A percentile compares a stretch with the other conserved stretches of the same genome.
These are phyloP conservation scores for Euphorbia corollata DNA, from an alignment of 441 rosid genomes.

Conservation along the genomic window DNA sequence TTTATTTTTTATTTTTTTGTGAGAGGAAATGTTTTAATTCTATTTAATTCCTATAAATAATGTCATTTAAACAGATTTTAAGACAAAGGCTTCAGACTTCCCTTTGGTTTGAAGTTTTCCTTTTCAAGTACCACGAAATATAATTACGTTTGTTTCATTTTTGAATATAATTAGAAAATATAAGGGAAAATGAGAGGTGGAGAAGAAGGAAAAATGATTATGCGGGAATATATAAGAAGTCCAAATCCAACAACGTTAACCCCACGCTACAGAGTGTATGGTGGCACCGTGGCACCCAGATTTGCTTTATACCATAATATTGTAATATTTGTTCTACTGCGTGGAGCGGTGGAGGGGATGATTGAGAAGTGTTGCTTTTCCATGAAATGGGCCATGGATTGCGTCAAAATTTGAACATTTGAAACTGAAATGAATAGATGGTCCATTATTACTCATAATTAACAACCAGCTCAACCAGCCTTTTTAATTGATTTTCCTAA, in stretches of 20 bases:
- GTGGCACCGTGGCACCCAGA: slow-evolving; percentile 4
- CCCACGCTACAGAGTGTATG: slow-evolving; percentile 11
- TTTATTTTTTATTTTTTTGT: no score
- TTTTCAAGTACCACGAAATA: neutral
- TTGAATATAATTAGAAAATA: neutral
- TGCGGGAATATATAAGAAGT: neutral
- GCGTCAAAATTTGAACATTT: neutral
- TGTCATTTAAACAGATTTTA: no score
- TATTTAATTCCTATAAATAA: no score
- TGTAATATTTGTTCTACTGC: no score
- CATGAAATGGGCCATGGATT: neutral
- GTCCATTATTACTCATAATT: neutral
- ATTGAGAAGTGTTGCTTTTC: neutral
- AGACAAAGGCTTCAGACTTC: neutral
- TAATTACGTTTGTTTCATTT: neutral
- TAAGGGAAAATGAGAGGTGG: neutral
- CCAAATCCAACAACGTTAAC: slow-evolving; percentile 1
- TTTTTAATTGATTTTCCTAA: no score
- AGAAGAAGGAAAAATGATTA: slow-evolving; percentile 1
- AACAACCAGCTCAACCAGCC: neutral
- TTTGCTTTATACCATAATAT: no score
- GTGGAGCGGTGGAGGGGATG: no score
- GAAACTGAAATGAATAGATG: neutral
- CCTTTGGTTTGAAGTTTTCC: neutral
- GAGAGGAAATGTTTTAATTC: no score